These are phyloP conservation scores for Tylopilus sp. DNA, from an alignment of 768 basidiomycete species.

Conservation along the genomic window DNA sequence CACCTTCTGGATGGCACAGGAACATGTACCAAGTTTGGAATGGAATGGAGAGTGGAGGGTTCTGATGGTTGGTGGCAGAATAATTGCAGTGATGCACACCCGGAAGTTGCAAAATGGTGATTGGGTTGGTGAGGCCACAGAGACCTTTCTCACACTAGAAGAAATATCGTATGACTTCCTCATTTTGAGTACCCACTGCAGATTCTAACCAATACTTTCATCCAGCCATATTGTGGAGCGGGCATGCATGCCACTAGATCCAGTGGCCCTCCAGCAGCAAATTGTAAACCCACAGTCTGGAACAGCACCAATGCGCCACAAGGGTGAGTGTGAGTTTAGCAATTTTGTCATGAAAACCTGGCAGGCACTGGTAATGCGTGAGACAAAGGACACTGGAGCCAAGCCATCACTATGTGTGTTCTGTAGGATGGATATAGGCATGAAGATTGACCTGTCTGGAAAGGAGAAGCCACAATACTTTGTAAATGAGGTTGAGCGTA, in stretches of 20 bases:
- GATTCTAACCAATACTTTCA: too few species aligned
- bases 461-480: neutral
- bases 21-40: neutral
- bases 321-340: neutral
- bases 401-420: neutral
- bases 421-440: neutral
- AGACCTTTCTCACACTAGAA: neutral
- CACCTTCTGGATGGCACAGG: neutral
- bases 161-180: neutral
- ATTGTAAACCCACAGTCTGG: neutral
- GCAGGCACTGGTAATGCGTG: neutral
- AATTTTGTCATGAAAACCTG: neutral
- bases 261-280: neutral
- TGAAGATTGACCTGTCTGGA: neutral
- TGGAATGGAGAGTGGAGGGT: constrained; percentile 1
- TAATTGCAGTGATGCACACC: neutral
- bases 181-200: neutral
- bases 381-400: neutral
- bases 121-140: neutral
- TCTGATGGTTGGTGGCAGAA: neutral
- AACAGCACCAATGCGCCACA: neutral
- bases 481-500: neutral
- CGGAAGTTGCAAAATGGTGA: neutral
- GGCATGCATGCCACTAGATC: neutral
- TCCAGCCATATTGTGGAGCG: neutral